Evolutionary conservation across 2,329 filamentous ascomycete genomes (phyloP), one percentile per base, ranked within the genome.

Genomic region (Aspergillus fijiensis): DNA sequence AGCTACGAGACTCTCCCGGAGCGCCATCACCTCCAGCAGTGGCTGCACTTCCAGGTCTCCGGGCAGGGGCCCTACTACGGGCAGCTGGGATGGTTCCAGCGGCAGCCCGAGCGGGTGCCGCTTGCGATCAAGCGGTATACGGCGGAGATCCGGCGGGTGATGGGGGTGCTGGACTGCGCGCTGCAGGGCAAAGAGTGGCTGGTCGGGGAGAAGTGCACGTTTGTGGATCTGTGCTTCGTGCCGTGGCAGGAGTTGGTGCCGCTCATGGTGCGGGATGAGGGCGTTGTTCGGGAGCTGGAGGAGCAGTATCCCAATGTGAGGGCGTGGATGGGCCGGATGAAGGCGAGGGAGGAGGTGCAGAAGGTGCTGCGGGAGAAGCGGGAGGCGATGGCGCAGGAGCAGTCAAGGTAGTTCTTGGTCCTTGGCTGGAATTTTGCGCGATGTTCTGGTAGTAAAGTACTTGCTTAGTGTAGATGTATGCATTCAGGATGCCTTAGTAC

Each of bases 31-130:
- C 73, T 74, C 6, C 76, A 76, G 59, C 79, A 81, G 55, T 82
- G 78, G 78, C 72, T 82, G 4, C 75, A 74, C 63, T 82, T 76
- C 68, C 79, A 82, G 66, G 67, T 72, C 23, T 75, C 75, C 3
- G 80, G 80, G 10, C 80, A 82, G 59, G 81, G 79, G 0, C 81
- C 81, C 1, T 82, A 82, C 65, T 82, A 75, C 60, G 81, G 81
- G 4, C 81, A 82, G 66, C 70, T 70, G 4, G 69, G 70, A 16
- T 83, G 79, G 80, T 82, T 80, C 67, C 63, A 48, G 12, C 57
- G 60, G 16, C 77, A 82, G 65, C 67, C 69, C 0, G 80, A 83
- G 60, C 77, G 77, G 61, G 29, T 81, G 14, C 72, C 69, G 1
- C 76, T 72, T 14, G 80, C 78, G 3, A 67, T 78, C 19, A 74